Conservation (phyloP, 2,329 filamentous ascomycete genomes). For the Paecilomyces dactylethromorphus region DNA sequence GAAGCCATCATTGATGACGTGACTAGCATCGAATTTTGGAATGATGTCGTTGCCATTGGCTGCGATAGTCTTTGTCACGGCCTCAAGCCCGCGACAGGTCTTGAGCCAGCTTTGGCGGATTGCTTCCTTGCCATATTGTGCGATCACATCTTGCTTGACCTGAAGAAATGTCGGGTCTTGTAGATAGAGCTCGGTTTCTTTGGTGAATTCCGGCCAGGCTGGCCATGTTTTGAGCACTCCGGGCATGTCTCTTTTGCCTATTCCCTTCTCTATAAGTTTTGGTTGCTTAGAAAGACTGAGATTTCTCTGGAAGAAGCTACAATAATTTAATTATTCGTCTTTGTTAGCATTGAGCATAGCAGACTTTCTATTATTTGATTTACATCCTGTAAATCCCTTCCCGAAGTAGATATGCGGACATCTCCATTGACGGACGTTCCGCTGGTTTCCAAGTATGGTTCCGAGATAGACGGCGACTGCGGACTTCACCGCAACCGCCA, state of each 20-base stretch:
- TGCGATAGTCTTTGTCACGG: conserved; percentile 31
- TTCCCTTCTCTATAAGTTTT: background rate
- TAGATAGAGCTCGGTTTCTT: conserved; percentile 4
- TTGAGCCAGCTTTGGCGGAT: conserved; percentile 33
- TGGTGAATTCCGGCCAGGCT: conserved; percentile 18
- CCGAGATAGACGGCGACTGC: too few species aligned
- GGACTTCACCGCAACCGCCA: too few species aligned
- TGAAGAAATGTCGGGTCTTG: conserved; percentile 18
- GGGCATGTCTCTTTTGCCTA: conserved; percentile 7
- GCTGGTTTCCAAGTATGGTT: too few species aligned
- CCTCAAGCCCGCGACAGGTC: conserved; percentile 30
- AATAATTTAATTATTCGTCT: too few species aligned
- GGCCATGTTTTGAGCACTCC: conserved; percentile 15
- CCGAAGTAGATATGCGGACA: too few species aligned
- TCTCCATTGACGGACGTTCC: too few species aligned
- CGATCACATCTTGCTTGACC: conserved; percentile 29
- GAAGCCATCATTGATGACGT: conserved; percentile 15
- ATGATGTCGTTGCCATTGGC: conserved; percentile 26
- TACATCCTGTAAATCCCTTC: too few species aligned
- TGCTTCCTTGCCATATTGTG: conserved; percentile 29
- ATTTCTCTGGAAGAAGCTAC: too few species aligned
- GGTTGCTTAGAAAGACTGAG: too few species aligned
- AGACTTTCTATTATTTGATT: too few species aligned
- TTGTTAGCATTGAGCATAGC: too few species aligned
- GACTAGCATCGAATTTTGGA: conserved; percentile 21